Percentiles rank a stretch among this genome's conserved stretches.
These are phyloP conservation scores for Turritis glabra DNA, from an alignment of 345 rosid species.

Conservation along the genomic window DNA sequence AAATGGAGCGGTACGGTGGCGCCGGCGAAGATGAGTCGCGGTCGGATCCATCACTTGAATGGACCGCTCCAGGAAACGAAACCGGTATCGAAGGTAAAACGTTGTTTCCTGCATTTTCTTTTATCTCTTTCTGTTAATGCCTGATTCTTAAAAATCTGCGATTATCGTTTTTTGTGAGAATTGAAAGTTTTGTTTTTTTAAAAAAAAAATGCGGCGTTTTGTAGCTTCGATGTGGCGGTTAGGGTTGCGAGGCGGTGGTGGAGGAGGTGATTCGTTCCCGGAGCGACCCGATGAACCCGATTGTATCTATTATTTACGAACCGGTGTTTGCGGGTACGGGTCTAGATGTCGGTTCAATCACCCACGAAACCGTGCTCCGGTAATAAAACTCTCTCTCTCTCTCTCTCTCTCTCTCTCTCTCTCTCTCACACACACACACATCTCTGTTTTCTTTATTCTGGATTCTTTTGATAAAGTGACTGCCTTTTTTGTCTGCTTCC, in stretches of 20 bases:
- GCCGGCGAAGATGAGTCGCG: conserved; percentile 56
- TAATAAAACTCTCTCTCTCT: conserved; percentile 36
- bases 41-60: conserved; percentile 74
- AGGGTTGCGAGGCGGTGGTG: conserved; percentile 51
- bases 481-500: conserved; percentile 28
- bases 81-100: conserved; percentile 68
- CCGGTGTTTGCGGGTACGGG: conserved; percentile 86
- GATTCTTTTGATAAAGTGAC: conserved; percentile 38
- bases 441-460: conserved; percentile 20
- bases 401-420: conserved; percentile 11
- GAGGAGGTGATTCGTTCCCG: conserved; percentile 56
- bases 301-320: conserved; percentile 76
- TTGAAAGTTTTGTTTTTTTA: conserved; percentile 21
- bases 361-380: conserved; percentile 77
- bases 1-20: conserved; percentile 72
- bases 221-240: conserved; percentile 74
- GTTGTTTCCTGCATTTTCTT: conserved; percentile 33
- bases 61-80: conserved; percentile 58
- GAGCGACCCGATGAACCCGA: conserved; percentile 74
- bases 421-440: too few species aligned
- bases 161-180: conserved; percentile 25
- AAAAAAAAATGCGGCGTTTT: conserved; percentile 39
- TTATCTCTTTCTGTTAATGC: neutral
- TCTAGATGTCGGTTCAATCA: conserved; percentile 94
- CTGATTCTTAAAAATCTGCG: conserved; percentile 22